Base-by-base conservation (phyloP, 345 rosid species). In the Bretschneidera sinensis region DNA sequence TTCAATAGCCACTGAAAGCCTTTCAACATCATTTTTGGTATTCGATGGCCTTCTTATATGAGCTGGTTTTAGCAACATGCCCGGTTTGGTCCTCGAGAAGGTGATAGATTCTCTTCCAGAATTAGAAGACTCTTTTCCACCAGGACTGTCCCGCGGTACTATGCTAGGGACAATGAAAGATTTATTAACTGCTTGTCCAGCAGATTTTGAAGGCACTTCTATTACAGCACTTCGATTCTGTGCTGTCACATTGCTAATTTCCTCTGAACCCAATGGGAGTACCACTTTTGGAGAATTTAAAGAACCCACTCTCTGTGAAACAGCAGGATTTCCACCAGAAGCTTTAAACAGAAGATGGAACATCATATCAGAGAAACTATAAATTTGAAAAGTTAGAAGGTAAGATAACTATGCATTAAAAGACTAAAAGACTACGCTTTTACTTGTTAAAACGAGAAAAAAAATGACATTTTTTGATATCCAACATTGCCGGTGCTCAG, bases 21-120 rank as follows among this genome's bases (percentile, higher is more conserved):
- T 77, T 33, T 77, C 81, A 16, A 81, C 66, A 35, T 88, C 96
- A 58, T 51, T 63, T 76, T 77, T 88, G 75, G 70, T 68, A 64
- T 57, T 65, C 28, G 89, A 82, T 43, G 76, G 78, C 71, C 67
- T 85, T 57, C 79, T 83, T 21, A 68, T 57, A 76, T 87, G 86
- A 76, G 92, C 89, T 23, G 99, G 99, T 75, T 85, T 86, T 48
- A 91, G 87, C 66, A 88, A 72, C 99, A 94, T 86, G 24, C 99
- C 97, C 1, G 96, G 95, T 64, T 75, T 90, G 21, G 99, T 94
- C 84, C 66, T 86, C 60, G 92, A 82, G 78, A 88, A 90, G 53
- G 95, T 75, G 70, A 94, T 78, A 58, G 85, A 77, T 69, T 87
- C 97, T 71, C 59, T 79, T 74, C 57, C 78, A 25, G 87, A 67